A percentile compares a stretch with the other conserved stretches of the same genome.
phyloP scores from a whole-genome alignment of 1,284 basidiomycete genomes.

The Mycena sp. region DNA sequence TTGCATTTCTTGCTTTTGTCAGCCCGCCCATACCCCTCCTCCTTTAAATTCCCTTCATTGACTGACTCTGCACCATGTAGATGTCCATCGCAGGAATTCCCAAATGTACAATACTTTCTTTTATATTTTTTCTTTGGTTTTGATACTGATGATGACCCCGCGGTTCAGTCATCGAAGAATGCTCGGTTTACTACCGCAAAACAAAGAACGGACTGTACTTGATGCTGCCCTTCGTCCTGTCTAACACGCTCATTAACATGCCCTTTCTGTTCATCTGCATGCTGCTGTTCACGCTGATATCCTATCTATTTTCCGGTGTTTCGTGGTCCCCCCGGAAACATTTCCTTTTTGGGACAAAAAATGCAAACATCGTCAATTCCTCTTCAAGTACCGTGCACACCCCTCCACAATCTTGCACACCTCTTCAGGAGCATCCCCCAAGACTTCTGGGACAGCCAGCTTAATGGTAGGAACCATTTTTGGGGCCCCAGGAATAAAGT shows the following conservation, averaged over 20 bases:
- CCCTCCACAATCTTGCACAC: too few species aligned
- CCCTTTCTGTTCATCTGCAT: constrained; percentile 65
- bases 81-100: constrained; percentile 61
- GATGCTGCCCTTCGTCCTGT: constrained; percentile 56
- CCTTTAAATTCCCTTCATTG: neutral
- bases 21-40: constrained; percentile 27
- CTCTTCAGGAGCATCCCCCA: too few species aligned
- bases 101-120: constrained; percentile 43
- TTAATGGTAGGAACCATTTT: too few species aligned
- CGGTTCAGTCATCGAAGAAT: constrained; percentile 58
- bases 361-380: too few species aligned
- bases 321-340: too few species aligned
- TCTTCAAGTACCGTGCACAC: too few species aligned
- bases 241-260: constrained; percentile 66
- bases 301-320: too few species aligned
- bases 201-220: constrained; percentile 69
- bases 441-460: too few species aligned
- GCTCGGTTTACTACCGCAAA: constrained; percentile 61
- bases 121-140: neutral
- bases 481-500: too few species aligned
- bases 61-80: constrained; percentile 28
- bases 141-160: neutral
- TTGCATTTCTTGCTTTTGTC: constrained; percentile 70
- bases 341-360: too few species aligned
- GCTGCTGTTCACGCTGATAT: constrained; percentile 56